Evolutionary conservation across 805 yeast genomes (phyloP).

Genomic region (Candida boleticola): DNA sequence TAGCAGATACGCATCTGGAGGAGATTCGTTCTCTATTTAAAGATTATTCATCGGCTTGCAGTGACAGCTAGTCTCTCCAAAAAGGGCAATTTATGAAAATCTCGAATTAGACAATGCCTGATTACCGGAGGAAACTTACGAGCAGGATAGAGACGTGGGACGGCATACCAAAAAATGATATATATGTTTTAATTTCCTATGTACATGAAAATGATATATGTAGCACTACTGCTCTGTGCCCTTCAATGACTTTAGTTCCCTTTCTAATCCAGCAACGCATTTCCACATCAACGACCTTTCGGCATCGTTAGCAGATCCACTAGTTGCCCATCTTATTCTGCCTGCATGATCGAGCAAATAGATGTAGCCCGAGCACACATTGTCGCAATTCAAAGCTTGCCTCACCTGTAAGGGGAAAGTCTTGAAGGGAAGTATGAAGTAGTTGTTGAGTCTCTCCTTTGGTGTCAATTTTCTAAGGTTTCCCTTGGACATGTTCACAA

Average conservation of each 20-base stretch:
- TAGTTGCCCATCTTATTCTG: slow-evolving; percentile 86
- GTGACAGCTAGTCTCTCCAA: too few relatives aligned
- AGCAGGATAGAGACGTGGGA: too few relatives aligned
- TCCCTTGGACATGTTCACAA: slow-evolving; percentile 50
- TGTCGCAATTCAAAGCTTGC: slow-evolving; percentile 61
- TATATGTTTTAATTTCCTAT: too few relatives aligned
- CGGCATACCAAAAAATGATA: too few relatives aligned
- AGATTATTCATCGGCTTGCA: too few relatives aligned
- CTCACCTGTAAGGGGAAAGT: slow-evolving; percentile 57
- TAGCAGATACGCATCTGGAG: too few relatives aligned
- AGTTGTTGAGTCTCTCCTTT: slow-evolving; percentile 50
- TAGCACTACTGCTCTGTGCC: too few relatives aligned
- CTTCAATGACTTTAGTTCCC: slow-evolving; percentile 29
- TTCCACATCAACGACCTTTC: slow-evolving; percentile 68
- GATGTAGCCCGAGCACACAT: slow-evolving; percentile 79
- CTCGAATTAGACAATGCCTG: too few relatives aligned
- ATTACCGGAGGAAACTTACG: too few relatives aligned
- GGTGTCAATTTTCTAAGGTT: slow-evolving; percentile 46
- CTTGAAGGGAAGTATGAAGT: slow-evolving; percentile 62
- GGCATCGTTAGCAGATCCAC: slow-evolving; percentile 72
- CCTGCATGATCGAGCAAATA: slow-evolving; percentile 73
- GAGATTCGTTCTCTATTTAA: too few relatives aligned
- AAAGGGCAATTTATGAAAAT: too few relatives aligned
- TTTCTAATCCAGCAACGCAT: slow-evolving; percentile 57
- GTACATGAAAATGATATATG: too few relatives aligned